Base-by-base conservation (phyloP, 2,329 filamentous ascomycete species). In the Amphichorda felina region DNA sequence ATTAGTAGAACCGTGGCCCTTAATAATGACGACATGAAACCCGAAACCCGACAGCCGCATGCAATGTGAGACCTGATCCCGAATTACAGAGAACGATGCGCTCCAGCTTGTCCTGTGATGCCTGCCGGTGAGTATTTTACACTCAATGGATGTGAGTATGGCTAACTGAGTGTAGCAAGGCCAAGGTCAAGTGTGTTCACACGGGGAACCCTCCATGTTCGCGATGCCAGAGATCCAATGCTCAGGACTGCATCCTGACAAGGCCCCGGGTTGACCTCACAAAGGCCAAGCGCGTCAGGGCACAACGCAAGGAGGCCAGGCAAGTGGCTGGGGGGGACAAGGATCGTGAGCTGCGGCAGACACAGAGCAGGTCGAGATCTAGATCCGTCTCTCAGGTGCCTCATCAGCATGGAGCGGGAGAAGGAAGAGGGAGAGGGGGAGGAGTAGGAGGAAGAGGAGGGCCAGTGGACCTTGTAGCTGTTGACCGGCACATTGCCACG, bases 151-250 rank as follows among this genome's bases (percentile, higher is more conserved):
- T n/a, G n/a, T n/a, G n/a, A n/a, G n/a, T n/a, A n/a, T n/a, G n/a
- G n/a, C 27, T 33, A 8, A 32, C 25, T 17, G 19, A 15, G 10
- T n/a, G 15, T 18, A 59, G 56, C 16, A 47, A 44, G 33, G 55
- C 53, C 29, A 59, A 59, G 32, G 43, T 57, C 11, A 58, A 58
- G 31, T 59, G 55, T 34, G 43, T 53, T 10, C 52, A 57, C 38
- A 32, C 40, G 5, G 55, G 55, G 16, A 41, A 22, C 3, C 37
- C 52, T 14, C 55, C 55, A 1, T 59, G 55, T 4, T 43, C 46
- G 14, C 45, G 50, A 24, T 59, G 55, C 19, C 40, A 43, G 16
- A 50, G 48, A 30, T 43, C 50, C 2, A 45, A 44, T 3, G 45
- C 45, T 4, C 19, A 40, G 5, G 44, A 41, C 1, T 58, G 56